Evolutionary conservation across 176 grass and related monocot species (phyloP), one percentile per base, ranked within the genome.

Genomic region (Juncus inflexus): DNA sequence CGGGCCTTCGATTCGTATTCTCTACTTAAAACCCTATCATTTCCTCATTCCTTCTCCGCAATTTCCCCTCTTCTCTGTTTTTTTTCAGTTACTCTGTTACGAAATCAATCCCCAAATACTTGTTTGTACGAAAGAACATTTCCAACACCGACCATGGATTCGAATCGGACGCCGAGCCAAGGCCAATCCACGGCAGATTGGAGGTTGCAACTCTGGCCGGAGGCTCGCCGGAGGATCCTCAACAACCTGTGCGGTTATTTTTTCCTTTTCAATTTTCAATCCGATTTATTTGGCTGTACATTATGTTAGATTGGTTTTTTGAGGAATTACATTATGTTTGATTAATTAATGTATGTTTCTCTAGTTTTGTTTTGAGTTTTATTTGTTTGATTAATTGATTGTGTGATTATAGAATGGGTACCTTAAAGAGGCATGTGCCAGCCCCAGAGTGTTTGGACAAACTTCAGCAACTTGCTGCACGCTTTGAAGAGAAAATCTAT

Each of bases 401-500:
- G 67, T 80, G 13, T 74, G 12, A 8, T 9, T 60, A 69, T 45
- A 96, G 92, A 81, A 79, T 86, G 82, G 87, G 86, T 12, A 89
- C 87, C 55, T 81, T 96, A 50, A 89, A 89, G 84, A 96, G 76
- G 75, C 81, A 81, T 14, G 38, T 83, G 41, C 82, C 84, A n/a
- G 69, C 86, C 13, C 78, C 87, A 12, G 87, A 91, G 8, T 87
- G 82, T 1, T 37, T 91, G 42, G 81, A 13, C 55, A 87, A 91
- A 55, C 92, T 96, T 77, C 52, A 81, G 4, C 78, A 77, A 12
- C 88, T 97, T 72, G 92, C 82, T 4, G 70, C 64, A 35, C 81
- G 77, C 9, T 91, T 91, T 45, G 92, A 97, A 76, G 87, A 91
- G 66, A 86, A 77, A 69, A 86, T 89, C n/a, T 91, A 91, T 55